phyloP scores from a whole-genome alignment of 352 stramenopile genomes.

The Phytophthora aleatoria region DNA sequence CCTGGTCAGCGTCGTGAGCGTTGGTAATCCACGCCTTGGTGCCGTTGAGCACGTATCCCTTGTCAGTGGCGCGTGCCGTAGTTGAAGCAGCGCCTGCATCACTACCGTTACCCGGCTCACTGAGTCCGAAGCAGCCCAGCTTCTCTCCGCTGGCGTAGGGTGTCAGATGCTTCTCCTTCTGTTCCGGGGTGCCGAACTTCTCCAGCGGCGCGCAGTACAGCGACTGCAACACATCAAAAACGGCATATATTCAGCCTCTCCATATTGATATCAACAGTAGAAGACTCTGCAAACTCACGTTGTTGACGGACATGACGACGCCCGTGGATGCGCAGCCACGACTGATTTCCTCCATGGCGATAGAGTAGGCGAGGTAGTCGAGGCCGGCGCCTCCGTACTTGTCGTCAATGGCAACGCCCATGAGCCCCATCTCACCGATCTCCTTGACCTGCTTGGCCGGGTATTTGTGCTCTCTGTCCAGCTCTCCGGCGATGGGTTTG shows the following conservation, averaged over 20 bases:
- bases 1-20: conserved; percentile 91
- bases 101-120: conserved; percentile 93
- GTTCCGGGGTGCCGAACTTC: conserved; percentile 91
- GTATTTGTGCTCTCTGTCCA: conserved; percentile 91
- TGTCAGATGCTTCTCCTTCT: conserved; percentile 91
- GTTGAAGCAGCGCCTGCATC: conserved; percentile 95
- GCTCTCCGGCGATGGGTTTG: conserved; percentile 86
- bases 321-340: conserved; percentile 95
- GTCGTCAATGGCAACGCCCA: conserved; percentile 93
- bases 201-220: conserved; percentile 96
- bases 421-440: conserved; percentile 94
- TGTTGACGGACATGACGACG: conserved; percentile 97
- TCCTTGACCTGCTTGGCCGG: conserved; percentile 83
- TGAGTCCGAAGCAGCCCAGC: conserved; percentile 95
- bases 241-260: neutral
- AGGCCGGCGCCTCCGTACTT: conserved; percentile 92
- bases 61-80: conserved; percentile 84
- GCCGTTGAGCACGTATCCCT: conserved; percentile 95
- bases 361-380: conserved; percentile 96
- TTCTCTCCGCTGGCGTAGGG: conserved; percentile 92
- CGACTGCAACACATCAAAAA: conserved; percentile 65
- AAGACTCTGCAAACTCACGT: conserved; percentile 43
- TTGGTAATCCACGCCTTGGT: conserved; percentile 98
- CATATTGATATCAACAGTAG: neutral
- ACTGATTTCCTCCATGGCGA: conserved; percentile 98